phyloP scores from a whole-genome alignment of 2,329 filamentous ascomycete species.

The Hymenoscyphus occultus region DNA sequence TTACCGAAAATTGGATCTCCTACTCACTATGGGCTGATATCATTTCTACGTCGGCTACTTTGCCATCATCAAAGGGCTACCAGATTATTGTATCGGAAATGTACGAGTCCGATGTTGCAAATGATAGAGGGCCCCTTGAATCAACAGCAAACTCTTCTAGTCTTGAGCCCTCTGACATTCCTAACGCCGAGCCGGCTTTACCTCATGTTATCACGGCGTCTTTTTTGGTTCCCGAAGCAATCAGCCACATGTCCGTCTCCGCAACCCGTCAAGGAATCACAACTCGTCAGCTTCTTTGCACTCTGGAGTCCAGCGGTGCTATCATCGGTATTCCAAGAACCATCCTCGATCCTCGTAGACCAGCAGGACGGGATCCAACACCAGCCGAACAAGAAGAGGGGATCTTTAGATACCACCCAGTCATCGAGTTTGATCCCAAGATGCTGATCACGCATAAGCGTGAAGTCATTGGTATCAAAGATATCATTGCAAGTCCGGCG shows the following conservation, averaged over 20 bases:
- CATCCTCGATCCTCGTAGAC: conserved; percentile 80
- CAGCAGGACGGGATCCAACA: conserved; percentile 79
- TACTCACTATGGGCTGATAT: conserved; percentile 73
- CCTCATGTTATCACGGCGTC: conserved; percentile 78
- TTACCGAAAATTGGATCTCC: conserved; percentile 94
- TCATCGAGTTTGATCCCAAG: conserved; percentile 79
- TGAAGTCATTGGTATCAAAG: conserved; percentile 72
- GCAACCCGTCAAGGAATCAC: conserved; percentile 92
- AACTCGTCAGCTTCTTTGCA: conserved; percentile 75
- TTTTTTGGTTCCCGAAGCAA: conserved; percentile 75
- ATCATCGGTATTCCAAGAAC: conserved; percentile 77
- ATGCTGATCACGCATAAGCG: conserved; percentile 77
- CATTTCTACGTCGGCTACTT: conserved; percentile 54
- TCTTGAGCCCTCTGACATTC: conserved; percentile 60
- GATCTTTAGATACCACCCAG: conserved; percentile 69
- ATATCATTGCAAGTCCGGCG: conserved; percentile 72
- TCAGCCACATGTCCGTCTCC: conserved; percentile 77
- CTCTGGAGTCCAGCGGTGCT: conserved; percentile 68
- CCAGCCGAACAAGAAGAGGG: conserved; percentile 80
- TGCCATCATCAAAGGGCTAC: conserved; percentile 71
- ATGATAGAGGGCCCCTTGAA: conserved; percentile 79
- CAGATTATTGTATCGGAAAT: conserved; percentile 84
- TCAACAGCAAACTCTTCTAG: conserved; percentile 72
- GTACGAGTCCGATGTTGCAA: conserved; percentile 78
- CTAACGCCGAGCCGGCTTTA: conserved; percentile 51